These are phyloP conservation scores for Stevia rebaudiana DNA, from an alignment of 140 eudicot species.

Conservation along the genomic window DNA sequence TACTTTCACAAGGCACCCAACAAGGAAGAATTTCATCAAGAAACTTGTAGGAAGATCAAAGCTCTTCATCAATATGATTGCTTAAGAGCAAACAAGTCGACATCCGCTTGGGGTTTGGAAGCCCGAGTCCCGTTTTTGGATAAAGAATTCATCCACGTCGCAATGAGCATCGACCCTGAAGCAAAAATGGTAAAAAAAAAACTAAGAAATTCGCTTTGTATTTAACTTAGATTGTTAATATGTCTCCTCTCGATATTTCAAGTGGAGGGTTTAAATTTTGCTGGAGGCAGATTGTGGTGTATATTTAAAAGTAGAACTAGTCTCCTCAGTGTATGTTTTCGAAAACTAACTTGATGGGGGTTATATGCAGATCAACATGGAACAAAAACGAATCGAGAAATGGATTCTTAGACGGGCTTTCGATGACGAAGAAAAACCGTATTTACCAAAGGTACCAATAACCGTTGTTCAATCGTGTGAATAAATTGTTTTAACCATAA, in stretches of 20 bases:
- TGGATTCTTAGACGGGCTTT: constrained; percentile 78
- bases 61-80: constrained; percentile 97
- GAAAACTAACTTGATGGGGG: background rate
- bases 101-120: constrained; percentile 97
- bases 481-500: background rate
- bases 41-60: constrained; percentile 88
- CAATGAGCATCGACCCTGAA: constrained; percentile 91
- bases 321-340: too few species aligned
- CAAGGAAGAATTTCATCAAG: constrained; percentile 82
- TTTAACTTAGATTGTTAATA: too few species aligned
- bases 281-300: too few species aligned
- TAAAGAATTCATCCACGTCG: constrained; percentile 69
- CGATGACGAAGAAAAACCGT: constrained; percentile 67
- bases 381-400: constrained; percentile 61
- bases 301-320: too few species aligned
- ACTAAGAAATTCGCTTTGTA: background rate
- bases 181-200: constrained; percentile 67
- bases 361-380: constrained; percentile 51
- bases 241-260: too few species aligned
- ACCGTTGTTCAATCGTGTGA: background rate
- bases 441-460: constrained; percentile 75
- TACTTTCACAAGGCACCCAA: constrained; percentile 89
- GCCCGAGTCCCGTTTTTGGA: constrained; percentile 92
- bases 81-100: constrained; percentile 80
- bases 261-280: too few species aligned